Percentiles rank a stretch among this genome's conserved stretches.
Conservation (phyloP, 2,329 filamentous ascomycete genomes). For the Ploettnerulaceae sp. region DNA sequence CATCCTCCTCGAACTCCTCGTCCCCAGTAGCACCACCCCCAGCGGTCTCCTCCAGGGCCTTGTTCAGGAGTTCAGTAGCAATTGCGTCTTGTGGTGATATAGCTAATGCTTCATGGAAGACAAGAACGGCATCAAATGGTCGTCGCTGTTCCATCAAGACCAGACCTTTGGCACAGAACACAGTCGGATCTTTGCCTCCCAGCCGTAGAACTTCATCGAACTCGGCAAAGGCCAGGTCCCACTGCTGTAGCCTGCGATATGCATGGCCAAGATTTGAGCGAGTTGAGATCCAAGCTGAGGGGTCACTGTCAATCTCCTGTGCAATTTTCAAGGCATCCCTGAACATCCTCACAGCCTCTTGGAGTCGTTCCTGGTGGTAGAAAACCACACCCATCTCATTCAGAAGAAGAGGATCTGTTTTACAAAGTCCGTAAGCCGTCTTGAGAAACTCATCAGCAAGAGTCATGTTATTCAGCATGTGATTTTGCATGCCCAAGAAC, state of each 20-base stretch:
- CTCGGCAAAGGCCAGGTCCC: conserved; percentile 67
- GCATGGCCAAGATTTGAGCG: conserved; percentile 88
- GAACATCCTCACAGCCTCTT: conserved; percentile 74
- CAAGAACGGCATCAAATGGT: conserved; percentile 71
- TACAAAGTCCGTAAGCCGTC: conserved; percentile 78
- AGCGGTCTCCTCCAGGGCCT: conserved; percentile 61
- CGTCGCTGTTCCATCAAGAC: conserved; percentile 74
- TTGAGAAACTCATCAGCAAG: conserved; percentile 92
- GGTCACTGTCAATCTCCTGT: conserved; percentile 74
- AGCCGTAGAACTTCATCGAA: conserved; percentile 85
- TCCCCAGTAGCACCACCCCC: conserved; percentile 29
- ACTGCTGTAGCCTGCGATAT: conserved; percentile 65
- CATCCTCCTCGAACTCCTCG: conserved; percentile 42
- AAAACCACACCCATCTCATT: conserved; percentile 97
- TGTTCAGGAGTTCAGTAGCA: conserved; percentile 71
- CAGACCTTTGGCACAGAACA: conserved; percentile 79
- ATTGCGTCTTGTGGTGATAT: conserved; percentile 76
- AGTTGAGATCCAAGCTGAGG: conserved; percentile 75
- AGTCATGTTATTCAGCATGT: conserved; percentile 90
- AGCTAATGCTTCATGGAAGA: conserved; percentile 79
- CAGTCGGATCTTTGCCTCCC: conserved; percentile 70
- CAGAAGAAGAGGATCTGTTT: conserved; percentile 80
- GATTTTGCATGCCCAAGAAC: conserved; percentile 97
- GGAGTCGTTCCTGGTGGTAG: conserved; percentile 80
- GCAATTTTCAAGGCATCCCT: conserved; percentile 71